phyloP scores from a whole-genome alignment of 2,329 filamentous ascomycete species.

The Pseudocercospora fuligena region DNA sequence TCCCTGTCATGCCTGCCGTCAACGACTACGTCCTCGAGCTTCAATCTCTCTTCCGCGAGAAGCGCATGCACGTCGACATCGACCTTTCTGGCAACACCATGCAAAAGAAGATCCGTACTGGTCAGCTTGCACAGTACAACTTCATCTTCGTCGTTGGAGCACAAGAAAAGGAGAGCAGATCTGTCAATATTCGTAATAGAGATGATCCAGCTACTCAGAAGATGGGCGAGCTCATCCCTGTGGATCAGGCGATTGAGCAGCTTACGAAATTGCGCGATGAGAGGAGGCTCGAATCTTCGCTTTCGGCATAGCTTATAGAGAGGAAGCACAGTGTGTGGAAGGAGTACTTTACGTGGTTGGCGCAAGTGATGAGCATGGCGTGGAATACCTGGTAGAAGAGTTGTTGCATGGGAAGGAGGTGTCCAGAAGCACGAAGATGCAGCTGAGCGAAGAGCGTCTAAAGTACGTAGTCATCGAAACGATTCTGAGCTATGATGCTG shows the following conservation, averaged over 20 bases:
- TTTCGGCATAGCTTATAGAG: not conserved
- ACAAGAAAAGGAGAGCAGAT: constrained; percentile 62
- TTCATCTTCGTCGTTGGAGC: constrained; percentile 76
- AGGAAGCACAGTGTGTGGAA: not conserved
- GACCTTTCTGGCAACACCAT: constrained; percentile 78
- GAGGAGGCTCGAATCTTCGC: constrained; percentile 39
- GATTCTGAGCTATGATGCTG: no score
- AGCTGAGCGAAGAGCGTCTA: no score
- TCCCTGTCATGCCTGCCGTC: constrained; percentile 74
- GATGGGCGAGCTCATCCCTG: constrained; percentile 64
- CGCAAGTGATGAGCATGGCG: not conserved
- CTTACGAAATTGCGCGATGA: constrained; percentile 53
- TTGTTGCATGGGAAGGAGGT: not conserved
- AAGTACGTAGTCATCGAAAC: no score
- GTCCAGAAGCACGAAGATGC: not conserved
- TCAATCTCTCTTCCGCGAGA: constrained; percentile 65
- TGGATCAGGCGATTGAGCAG: constrained; percentile 63
- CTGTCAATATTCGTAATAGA: constrained; percentile 68
- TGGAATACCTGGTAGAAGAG: not conserved
- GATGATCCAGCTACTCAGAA: constrained; percentile 67
- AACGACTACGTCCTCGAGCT: constrained; percentile 78
- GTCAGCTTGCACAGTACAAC: constrained; percentile 81
- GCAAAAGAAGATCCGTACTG: constrained; percentile 87
- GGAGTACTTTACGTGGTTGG: not conserved
- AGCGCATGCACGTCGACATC: constrained; percentile 72